These are phyloP conservation scores for Chaetomium globosum DNA, from an alignment of 2,329 filamentous ascomycete species.

Conservation along the genomic window DNA sequence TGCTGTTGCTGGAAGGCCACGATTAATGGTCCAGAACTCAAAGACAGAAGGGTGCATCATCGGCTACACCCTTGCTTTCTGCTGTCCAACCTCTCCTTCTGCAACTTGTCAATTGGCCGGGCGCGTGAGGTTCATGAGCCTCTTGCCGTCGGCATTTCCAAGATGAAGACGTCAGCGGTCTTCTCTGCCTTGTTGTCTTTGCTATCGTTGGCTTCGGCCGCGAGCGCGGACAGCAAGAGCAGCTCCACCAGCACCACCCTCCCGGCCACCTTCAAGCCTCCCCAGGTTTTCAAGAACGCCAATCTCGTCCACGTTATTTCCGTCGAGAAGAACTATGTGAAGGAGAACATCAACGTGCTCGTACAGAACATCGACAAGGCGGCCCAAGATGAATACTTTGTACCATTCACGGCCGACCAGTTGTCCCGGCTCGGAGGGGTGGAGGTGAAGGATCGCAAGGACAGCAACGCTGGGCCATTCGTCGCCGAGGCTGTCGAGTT, in stretches of 20 bases:
- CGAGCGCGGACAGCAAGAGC: conserved; percentile 34
- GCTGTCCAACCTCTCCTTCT: conserved; percentile 18
- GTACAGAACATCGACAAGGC: conserved; percentile 82
- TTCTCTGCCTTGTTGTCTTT: conserved; percentile 63
- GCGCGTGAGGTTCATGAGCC: conserved; percentile 38
- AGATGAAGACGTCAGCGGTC: conserved; percentile 54
- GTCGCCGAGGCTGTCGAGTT: conserved; percentile 68
- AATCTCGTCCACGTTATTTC: conserved; percentile 91
- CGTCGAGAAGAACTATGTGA: conserved; percentile 86
- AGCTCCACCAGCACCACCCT: conserved; percentile 59
- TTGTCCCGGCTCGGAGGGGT: conserved; percentile 79
- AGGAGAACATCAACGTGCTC: conserved; percentile 90
- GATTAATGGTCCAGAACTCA: conserved; percentile 36
- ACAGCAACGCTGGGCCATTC: conserved; percentile 68
- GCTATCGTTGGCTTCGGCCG: conserved; percentile 51
- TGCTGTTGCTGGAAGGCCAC: conserved; percentile 38
- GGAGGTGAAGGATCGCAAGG: conserved; percentile 92
- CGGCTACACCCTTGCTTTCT: conserved; percentile 33
- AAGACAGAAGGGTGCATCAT: conserved; percentile 29
- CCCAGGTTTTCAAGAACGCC: conserved; percentile 89
- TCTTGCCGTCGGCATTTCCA: conserved; percentile 36
- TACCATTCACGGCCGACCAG: conserved; percentile 79
- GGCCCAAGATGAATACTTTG: conserved; percentile 85
- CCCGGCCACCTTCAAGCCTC: conserved; percentile 74
- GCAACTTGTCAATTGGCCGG: conserved; percentile 32